Percentiles rank a stretch among this genome's conserved stretches.
Conservation (phyloP, 2,329 filamentous ascomycete species). For the Helotiales sp. region DNA sequence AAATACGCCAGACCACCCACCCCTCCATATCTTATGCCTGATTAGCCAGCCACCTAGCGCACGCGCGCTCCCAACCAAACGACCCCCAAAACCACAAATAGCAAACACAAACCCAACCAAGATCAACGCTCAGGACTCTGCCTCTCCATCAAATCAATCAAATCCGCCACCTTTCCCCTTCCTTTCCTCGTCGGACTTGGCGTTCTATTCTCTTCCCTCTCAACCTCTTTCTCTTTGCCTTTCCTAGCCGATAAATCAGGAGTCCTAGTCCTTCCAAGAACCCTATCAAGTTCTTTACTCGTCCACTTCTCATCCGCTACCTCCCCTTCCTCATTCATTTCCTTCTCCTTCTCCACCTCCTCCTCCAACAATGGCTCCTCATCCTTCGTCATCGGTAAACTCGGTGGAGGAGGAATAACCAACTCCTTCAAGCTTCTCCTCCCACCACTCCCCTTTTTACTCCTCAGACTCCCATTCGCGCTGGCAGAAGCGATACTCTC, state of each 20-base stretch:
- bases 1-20: background rate
- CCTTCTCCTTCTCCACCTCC: background rate
- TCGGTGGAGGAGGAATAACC: background rate
- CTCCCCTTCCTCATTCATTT: background rate
- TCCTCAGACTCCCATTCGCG: conserved; percentile 35
- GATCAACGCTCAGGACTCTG: background rate
- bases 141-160: background rate
- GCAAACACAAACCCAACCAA: background rate
- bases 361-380: background rate
- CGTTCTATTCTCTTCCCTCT: background rate
- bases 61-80: background rate
- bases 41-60: background rate
- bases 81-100: background rate
- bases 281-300: background rate
- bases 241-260: background rate
- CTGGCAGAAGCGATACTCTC: conserved; percentile 34
- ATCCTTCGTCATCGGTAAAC: background rate
- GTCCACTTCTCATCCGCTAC: background rate
- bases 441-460: conserved; percentile 22
- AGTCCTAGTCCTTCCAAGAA: background rate
- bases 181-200: conserved; percentile 2
- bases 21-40: background rate
- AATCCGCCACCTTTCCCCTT: conserved; percentile 5
- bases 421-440: conserved; percentile 18
- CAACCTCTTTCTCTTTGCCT: conserved; percentile 1